These are phyloP conservation scores for Polytolypa hystricis DNA, from an alignment of 2,329 filamentous ascomycete genomes.

Conservation along the genomic window DNA sequence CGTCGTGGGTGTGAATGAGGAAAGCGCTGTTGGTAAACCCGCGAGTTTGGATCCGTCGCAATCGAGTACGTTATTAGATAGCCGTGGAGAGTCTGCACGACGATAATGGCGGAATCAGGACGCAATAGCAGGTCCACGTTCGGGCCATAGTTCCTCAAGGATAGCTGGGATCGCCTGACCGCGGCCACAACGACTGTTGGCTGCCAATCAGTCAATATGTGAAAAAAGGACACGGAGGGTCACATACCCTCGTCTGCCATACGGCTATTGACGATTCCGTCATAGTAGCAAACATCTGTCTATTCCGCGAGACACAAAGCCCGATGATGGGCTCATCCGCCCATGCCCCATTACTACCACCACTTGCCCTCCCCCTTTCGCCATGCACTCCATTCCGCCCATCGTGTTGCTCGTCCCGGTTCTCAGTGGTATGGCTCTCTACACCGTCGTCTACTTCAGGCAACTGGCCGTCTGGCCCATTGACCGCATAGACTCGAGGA, in stretches of 20 bases:
- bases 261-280: slow-evolving; percentile 77
- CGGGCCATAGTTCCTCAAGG: slow-evolving; percentile 69
- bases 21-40: slow-evolving; percentile 77
- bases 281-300: slow-evolving; percentile 78
- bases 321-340: slow-evolving; percentile 59
- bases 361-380: slow-evolving; percentile 15
- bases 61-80: slow-evolving; percentile 93
- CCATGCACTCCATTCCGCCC: slow-evolving; percentile 50
- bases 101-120: slow-evolving; percentile 83
- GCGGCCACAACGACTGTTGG: slow-evolving; percentile 81
- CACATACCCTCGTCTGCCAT: slow-evolving; percentile 82
- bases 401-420: slow-evolving; percentile 29
- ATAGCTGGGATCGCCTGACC: slow-evolving; percentile 69
- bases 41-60: slow-evolving; percentile 67
- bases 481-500: slow-evolving; percentile 38
- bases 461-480: slow-evolving; percentile 29
- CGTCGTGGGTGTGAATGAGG: slow-evolving; percentile 37
- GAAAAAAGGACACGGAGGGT: slow-evolving; percentile 2
- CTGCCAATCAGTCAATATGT: slow-evolving; percentile 40
- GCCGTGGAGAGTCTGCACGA: slow-evolving; percentile 74
- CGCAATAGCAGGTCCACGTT: slow-evolving; percentile 78
- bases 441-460: slow-evolving; percentile 18
- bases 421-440: slow-evolving; percentile 10
- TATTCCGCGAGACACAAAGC: slow-evolving; percentile 64
- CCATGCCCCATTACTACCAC: slow-evolving; percentile 22